Evolutionary conservation across 495 filamentous ascomycete species (phyloP), one percentile per base, ranked within the genome.

Genomic region (Neurospora sp.): DNA sequence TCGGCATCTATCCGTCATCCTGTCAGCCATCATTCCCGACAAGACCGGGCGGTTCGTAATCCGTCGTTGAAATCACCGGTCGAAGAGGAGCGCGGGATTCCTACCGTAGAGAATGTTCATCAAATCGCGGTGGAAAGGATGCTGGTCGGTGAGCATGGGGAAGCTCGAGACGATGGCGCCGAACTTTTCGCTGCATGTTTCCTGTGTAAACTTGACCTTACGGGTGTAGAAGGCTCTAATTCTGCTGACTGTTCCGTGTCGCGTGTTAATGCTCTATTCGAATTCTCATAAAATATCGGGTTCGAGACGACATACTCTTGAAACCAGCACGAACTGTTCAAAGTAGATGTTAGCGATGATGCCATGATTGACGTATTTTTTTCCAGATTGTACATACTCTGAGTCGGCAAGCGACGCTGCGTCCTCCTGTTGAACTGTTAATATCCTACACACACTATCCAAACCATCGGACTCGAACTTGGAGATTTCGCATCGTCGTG

Each of bases 171-270:
- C 88, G 78, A 97, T 97, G 39, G 90, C 86, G 74, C 88, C 90
- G 73, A 99, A 89, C 84, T 98, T 97, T 77, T 99, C 96, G 71
- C 90, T 89, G 83, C 98, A 98, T 54, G 96, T 98, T 83, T 98
- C 94, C 79, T 95, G 90, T n/a, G 96, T 98, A 82, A 92, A 98
- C 78, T 98, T 99, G 87, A 98, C 96, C 84, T 99, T 98, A 81
- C 96, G 89, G 73, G 94, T 97, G 81, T 97, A 97, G 86, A 97
- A 98, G 72, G 90, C 93, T 87, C 95, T 86, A 78, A 99, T 98
- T 87, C 96, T 90, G 78, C 90, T 93, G 80, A 99, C 79, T 80
- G 71, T 78, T 77, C 39, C 10, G n/a, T 7, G 40, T 59, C 2
- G 15, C 36, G 13, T 5, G 73, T 79, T 34, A 79, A 76, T 38